These are phyloP conservation scores for Suillus cothurnatus DNA, from an alignment of 768 basidiomycete genomes.

Conservation along the genomic window DNA sequence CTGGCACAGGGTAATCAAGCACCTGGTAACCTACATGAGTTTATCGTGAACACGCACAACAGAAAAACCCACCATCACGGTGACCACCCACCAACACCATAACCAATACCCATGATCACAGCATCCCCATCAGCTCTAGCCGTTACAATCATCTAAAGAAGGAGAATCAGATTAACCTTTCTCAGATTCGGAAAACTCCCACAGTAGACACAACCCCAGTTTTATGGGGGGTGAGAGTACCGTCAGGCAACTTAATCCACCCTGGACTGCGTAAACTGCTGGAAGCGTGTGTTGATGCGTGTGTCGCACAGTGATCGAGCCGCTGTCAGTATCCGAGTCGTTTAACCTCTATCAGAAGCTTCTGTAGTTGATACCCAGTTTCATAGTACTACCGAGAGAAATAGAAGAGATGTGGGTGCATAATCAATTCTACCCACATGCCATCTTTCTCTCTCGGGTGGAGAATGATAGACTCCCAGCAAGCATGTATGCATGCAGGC, in stretches of 20 bases:
- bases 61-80: not conserved
- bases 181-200: not conserved
- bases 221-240: not conserved
- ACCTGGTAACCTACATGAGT: not conserved
- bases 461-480: not conserved
- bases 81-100: not conserved
- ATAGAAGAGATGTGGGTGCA: not conserved
- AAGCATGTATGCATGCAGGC: not conserved
- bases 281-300: not conserved
- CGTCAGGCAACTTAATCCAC: not conserved
- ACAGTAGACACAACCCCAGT: not conserved
- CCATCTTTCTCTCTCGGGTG: not conserved
- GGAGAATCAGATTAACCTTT: constrained; percentile 2
- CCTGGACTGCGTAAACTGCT: not conserved
- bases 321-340: not conserved
- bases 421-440: not conserved
- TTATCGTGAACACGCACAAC: not conserved
- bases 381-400: not conserved
- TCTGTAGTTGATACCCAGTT: not conserved
- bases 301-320: not conserved
- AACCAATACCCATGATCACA: not conserved
- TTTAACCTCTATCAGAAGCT: not conserved
- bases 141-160: not conserved
- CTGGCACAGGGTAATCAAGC: not conserved
- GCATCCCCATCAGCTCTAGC: not conserved